Evolutionary conservation across 345 rosid genomes (phyloP).

Genomic region (Fremontodendron californicum): DNA sequence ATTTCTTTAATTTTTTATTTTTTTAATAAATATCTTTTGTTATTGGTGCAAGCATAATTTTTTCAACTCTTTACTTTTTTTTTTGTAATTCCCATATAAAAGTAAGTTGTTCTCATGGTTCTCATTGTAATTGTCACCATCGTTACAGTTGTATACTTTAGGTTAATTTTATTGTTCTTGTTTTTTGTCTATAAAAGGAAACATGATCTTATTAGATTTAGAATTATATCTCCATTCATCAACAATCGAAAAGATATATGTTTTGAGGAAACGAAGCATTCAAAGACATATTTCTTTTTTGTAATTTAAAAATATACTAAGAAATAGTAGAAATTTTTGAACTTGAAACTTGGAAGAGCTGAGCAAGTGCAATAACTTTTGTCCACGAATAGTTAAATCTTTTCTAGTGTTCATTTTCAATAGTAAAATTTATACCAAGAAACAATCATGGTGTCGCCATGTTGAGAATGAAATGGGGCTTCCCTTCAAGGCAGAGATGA

Average conservation of each 20-base stretch:
- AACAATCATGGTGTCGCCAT: conserved; percentile 36
- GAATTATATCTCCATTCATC: not conserved
- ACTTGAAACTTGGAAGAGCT: not conserved
- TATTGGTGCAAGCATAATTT: too few relatives aligned
- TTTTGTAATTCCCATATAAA: too few relatives aligned
- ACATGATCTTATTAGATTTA: too few relatives aligned
- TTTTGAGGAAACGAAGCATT: not conserved
- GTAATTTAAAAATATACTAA: not conserved
- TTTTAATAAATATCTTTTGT: too few relatives aligned
- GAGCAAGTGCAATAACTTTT: not conserved
- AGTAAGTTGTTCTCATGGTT: too few relatives aligned
- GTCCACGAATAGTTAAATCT: not conserved
- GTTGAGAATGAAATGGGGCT: conserved; percentile 15
- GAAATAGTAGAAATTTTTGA: not conserved
- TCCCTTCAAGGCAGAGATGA: conserved; percentile 7
- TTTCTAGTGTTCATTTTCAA: not conserved
- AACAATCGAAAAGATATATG: not conserved
- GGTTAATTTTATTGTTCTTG: too few relatives aligned
- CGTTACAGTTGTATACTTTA: too few relatives aligned
- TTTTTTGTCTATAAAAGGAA: too few relatives aligned
- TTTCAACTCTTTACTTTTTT: too few relatives aligned
- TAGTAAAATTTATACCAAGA: not conserved
- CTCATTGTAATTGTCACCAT: too few relatives aligned
- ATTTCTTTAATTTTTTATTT: too few relatives aligned
- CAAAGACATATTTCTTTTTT: not conserved